phyloP scores from a whole-genome alignment of 768 basidiomycete genomes.

The Chalciporus chontae region DNA sequence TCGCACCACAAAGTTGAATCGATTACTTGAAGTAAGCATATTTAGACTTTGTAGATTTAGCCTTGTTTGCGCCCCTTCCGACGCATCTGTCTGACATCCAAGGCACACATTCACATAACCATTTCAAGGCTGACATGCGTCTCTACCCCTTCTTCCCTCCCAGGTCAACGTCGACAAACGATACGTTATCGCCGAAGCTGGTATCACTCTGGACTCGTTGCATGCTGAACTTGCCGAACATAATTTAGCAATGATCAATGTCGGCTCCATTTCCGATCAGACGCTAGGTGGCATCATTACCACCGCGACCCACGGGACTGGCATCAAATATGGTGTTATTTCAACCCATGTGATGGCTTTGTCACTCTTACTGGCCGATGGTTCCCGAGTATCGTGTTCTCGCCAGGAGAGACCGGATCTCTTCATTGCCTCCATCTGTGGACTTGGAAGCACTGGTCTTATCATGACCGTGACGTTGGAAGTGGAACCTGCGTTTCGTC shows the following conservation, averaged over 20 bases:
- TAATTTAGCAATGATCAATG: conserved; percentile 82
- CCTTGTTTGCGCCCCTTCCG: conserved; percentile 7
- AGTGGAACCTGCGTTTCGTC: conserved; percentile 77
- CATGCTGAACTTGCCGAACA: conserved; percentile 63
- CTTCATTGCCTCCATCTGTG: conserved; percentile 88
- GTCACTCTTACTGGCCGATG: conserved; percentile 74
- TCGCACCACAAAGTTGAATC: conserved; percentile 68
- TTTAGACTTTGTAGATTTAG: conserved; percentile 17
- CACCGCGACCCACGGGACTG: conserved; percentile 94
- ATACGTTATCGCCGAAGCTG: conserved; percentile 70
- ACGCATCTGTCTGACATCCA: not conserved
- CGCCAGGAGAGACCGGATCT: conserved; percentile 62
- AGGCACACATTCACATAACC: not conserved
- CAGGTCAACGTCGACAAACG: conserved; percentile 70
- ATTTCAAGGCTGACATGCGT: conserved; percentile 1
- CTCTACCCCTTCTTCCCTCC: not conserved
- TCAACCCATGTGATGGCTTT: conserved; percentile 78
- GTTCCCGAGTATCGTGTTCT: conserved; percentile 65
- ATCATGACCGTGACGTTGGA: conserved; percentile 75
- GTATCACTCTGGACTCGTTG: conserved; percentile 73
- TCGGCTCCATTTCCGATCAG: conserved; percentile 97
- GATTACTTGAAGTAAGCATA: conserved; percentile 68
- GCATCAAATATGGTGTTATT: conserved; percentile 73
- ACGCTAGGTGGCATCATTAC: conserved; percentile 89
- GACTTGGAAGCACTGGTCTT: conserved; percentile 86